A percentile compares a stretch with the other conserved stretches of the same genome.
Conservation (phyloP, 805 yeast species). For the Ogataea parapolymorpha region DNA sequence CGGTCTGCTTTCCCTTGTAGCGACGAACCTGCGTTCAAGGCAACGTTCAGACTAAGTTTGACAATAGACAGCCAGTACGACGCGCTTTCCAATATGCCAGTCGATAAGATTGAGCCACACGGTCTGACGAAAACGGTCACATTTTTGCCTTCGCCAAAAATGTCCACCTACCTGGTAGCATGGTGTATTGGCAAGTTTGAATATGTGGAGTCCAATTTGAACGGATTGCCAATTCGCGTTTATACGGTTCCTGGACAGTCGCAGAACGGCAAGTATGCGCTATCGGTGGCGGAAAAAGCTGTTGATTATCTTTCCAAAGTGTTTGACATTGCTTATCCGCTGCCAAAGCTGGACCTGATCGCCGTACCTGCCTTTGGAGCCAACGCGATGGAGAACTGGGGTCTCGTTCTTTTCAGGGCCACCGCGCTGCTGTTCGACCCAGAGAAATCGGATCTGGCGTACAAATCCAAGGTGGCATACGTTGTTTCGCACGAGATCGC, state of each 20-base stretch:
- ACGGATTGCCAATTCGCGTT: conserved; percentile 46
- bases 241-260: conserved; percentile 51
- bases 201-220: conserved; percentile 45
- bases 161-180: conserved; percentile 56
- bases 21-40: conserved; percentile 55
- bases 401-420: conserved; percentile 65
- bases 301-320: conserved; percentile 47
- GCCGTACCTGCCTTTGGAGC: conserved; percentile 79
- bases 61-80: conserved; percentile 32
- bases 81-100: conserved; percentile 50
- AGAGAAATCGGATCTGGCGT: conserved; percentile 43
- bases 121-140: conserved; percentile 25
- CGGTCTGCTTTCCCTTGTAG: conserved; percentile 57
- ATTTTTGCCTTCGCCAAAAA: conserved; percentile 48
- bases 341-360: conserved; percentile 76
- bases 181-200: conserved; percentile 60
- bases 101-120: conserved; percentile 19
- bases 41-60: conserved; percentile 48
- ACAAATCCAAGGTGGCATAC: conserved; percentile 71
- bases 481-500: conserved; percentile 86
- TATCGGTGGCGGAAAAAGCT: conserved; percentile 45
- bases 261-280: conserved; percentile 46
- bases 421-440: conserved; percentile 53
- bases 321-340: conserved; percentile 61
- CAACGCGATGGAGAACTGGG: conserved; percentile 93